Conservation (phyloP, 768 basidiomycete species). For the Arthromyces matolae region DNA sequence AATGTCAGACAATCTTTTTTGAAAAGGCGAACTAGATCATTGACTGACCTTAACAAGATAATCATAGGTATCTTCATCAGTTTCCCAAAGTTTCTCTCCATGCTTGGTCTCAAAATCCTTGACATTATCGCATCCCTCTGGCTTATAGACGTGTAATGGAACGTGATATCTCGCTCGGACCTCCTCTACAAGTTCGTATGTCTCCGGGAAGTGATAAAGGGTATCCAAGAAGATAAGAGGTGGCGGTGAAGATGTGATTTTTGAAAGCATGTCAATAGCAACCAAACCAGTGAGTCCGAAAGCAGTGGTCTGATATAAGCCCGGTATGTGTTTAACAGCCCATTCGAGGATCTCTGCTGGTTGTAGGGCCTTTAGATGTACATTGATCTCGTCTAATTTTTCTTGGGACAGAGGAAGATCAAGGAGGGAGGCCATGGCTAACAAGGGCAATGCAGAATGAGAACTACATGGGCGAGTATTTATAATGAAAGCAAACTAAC, state of each 20-base stretch:
- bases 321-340: conserved; percentile 77
- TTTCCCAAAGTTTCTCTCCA: conserved; percentile 84
- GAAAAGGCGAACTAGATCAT: no score
- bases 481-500: conserved; percentile 7
- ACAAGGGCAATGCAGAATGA: not conserved
- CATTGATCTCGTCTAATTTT: conserved; percentile 68
- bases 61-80: conserved; percentile 84
- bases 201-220: conserved; percentile 92
- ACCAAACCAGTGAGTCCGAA: conserved; percentile 95
- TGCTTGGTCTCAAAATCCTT: conserved; percentile 76
- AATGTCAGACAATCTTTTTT: not conserved
- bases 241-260: conserved; percentile 61
- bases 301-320: conserved; percentile 90
- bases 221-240: conserved; percentile 97
- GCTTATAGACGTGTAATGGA: conserved; percentile 74
- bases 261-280: conserved; percentile 91
- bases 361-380: conserved; percentile 60
- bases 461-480: conserved; percentile 5
- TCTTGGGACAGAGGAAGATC: conserved; percentile 54
- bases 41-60: conserved; percentile 82
- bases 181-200: conserved; percentile 83
- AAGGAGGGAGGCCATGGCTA: conserved; percentile 34
- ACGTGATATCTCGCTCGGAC: conserved; percentile 74
- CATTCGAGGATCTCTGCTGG: conserved; percentile 86
- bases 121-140: conserved; percentile 62